phyloP scores from a whole-genome alignment of 2,329 filamentous ascomycete species.

The Chaetoscypha palmicola region DNA sequence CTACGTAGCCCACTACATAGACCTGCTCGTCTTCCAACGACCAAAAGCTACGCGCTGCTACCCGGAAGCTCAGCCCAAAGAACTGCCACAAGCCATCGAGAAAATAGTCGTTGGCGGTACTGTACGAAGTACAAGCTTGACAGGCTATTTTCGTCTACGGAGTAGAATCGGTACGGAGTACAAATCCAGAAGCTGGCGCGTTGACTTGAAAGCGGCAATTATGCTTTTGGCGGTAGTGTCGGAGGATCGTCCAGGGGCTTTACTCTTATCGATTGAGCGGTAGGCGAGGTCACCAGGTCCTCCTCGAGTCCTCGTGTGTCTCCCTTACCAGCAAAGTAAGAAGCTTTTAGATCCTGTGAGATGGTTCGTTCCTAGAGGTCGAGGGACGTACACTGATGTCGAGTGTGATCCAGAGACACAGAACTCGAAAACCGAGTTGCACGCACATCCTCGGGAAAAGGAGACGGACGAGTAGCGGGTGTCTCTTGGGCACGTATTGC shows the following conservation, averaged over 20 bases:
- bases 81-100: too few species aligned
- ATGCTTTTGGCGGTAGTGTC: slow-evolving; percentile 4
- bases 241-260: slow-evolving; percentile 3
- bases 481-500: slow-evolving; percentile 5
- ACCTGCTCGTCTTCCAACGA: background rate
- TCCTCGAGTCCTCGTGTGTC: background rate
- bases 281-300: slow-evolving; percentile 2
- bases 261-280: slow-evolving; percentile 4
- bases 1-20: background rate
- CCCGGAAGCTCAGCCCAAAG: background rate
- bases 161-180: background rate
- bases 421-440: background rate
- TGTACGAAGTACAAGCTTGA: background rate
- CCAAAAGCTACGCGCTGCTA: background rate
- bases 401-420: background rate
- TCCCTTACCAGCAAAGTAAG: background rate
- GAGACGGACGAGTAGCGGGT: background rate
- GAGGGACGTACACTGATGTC: background rate
- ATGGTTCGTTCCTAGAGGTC: background rate
- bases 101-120: too few species aligned
- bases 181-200: background rate
- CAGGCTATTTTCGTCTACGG: slow-evolving; percentile 8
- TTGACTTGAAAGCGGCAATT: slow-evolving; percentile 8
- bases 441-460: background rate
- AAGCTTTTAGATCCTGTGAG: background rate